Conservation (phyloP, 176 grass and related monocot genomes). For the Zea mays region DNA sequence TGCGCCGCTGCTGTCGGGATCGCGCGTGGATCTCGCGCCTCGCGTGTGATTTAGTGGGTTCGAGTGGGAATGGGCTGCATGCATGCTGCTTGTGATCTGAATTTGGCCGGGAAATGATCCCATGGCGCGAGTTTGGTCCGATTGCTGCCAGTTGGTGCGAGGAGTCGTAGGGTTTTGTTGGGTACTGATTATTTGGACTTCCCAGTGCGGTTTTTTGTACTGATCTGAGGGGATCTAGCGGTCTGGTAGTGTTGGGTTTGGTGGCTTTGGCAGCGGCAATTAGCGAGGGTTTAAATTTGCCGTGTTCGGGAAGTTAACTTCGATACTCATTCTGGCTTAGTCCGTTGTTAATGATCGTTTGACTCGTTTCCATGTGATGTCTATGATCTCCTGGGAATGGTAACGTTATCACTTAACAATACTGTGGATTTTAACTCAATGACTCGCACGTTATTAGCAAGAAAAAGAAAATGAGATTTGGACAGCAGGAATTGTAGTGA, state of each 20-base stretch:
- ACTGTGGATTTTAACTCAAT: conserved; percentile 6
- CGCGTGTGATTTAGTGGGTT: conserved; percentile 17
- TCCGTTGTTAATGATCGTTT: not conserved
- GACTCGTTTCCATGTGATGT: not conserved
- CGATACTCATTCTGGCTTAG: not conserved
- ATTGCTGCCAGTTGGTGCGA: not conserved
- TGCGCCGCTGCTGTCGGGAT: conserved; percentile 6
- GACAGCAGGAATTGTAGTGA: not conserved
- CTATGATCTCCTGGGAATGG: conserved; percentile 9
- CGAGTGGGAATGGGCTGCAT: conserved; percentile 26
- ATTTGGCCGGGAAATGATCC: conserved; percentile 13
- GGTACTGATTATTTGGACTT: conserved; percentile 10
- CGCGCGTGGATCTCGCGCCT: conserved; percentile 31
- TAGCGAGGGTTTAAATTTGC: conserved; percentile 17
- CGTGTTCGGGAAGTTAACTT: not conserved
- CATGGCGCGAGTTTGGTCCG: not conserved
- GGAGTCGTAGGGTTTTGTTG: not conserved
- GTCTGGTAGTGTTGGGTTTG: conserved; percentile 5
- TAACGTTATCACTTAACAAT: not conserved
- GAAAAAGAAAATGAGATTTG: not conserved
- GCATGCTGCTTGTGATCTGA: conserved; percentile 9
- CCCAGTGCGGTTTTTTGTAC: conserved; percentile 9
- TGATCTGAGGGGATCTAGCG: conserved; percentile 45
- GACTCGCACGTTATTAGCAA: not conserved
- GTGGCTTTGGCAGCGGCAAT: conserved; percentile 5